Evolutionary conservation across 306 rosid genomes (phyloP).

Genomic region (Cicer judaicum): DNA sequence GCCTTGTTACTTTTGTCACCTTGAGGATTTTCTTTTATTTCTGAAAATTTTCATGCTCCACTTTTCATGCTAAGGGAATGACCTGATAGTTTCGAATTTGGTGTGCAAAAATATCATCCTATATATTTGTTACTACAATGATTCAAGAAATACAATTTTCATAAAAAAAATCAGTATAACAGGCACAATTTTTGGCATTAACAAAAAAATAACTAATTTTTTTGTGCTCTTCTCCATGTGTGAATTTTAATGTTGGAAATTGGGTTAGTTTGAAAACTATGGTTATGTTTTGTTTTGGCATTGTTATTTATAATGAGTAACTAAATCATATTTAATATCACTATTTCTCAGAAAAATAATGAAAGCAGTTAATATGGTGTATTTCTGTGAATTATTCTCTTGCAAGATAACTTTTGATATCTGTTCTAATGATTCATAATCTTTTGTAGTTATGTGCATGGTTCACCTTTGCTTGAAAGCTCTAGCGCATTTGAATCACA

Average conservation of each 20-base stretch:
- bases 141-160: background rate
- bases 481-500: conserved; percentile 70
- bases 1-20: background rate
- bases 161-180: background rate
- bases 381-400: conserved; percentile 11
- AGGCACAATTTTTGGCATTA: background rate
- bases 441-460: conserved; percentile 81
- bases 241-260: background rate
- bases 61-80: background rate
- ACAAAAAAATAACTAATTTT: background rate
- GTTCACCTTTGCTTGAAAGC: conserved; percentile 88
- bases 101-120: background rate
- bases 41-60: background rate
- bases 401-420: conserved; percentile 28
- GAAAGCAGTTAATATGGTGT: conserved; percentile 12
- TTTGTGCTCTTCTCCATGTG: background rate
- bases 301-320: background rate
- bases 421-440: conserved; percentile 34
- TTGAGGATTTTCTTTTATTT: background rate
- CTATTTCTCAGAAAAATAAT: background rate
- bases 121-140: background rate
- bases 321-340: background rate
- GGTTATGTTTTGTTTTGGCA: background rate
- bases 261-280: background rate
- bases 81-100: background rate